Percentiles rank a stretch among this genome's conserved stretches.
Conservation (phyloP, 2,329 filamentous ascomycete genomes). For the Neonectria magnoliae region DNA sequence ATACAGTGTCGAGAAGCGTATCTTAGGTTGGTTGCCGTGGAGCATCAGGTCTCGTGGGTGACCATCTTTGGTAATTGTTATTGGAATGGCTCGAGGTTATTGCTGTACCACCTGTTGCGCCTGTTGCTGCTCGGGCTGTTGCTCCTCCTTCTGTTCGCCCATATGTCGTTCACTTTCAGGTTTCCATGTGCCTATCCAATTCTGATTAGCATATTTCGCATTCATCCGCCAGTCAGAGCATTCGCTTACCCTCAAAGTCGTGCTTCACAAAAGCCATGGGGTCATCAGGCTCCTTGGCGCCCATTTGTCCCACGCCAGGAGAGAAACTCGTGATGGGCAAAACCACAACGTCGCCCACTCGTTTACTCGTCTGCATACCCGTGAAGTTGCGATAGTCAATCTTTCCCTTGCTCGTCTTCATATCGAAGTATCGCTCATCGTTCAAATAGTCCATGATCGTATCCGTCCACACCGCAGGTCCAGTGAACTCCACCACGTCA, state of each 20-base stretch:
- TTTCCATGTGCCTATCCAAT: conserved; percentile 74
- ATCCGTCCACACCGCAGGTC: conserved; percentile 95
- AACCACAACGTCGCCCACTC: conserved; percentile 92
- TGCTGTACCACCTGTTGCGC: conserved; percentile 34
- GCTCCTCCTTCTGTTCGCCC: conserved; percentile 55
- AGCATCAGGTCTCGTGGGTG: conserved; percentile 39
- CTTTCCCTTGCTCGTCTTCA: conserved; percentile 73
- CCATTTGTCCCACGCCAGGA: conserved; percentile 93
- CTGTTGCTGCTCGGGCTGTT: conserved; percentile 24
- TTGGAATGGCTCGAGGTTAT: conserved; percentile 25
- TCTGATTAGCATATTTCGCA: conserved; percentile 6
- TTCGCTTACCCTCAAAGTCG: conserved; percentile 83
- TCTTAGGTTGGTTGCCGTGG: conserved; percentile 37
- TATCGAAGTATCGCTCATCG: conserved; percentile 87
- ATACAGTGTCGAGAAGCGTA: conserved; percentile 43
- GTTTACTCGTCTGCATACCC: conserved; percentile 82
- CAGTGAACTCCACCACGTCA: conserved; percentile 91
- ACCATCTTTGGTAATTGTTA: conserved; percentile 15
- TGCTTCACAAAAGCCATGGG: conserved; percentile 98
- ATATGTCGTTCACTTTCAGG: conserved; percentile 77
- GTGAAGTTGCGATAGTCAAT: conserved; percentile 92
- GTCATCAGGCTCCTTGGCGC: conserved; percentile 85
- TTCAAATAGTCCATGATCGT: conserved; percentile 93
- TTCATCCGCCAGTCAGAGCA: not conserved
- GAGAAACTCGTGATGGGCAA: conserved; percentile 98